These are phyloP conservation scores for Amoebophrya sp. DNA, from an alignment of 169 alveolate genomes.

Conservation along the genomic window DNA sequence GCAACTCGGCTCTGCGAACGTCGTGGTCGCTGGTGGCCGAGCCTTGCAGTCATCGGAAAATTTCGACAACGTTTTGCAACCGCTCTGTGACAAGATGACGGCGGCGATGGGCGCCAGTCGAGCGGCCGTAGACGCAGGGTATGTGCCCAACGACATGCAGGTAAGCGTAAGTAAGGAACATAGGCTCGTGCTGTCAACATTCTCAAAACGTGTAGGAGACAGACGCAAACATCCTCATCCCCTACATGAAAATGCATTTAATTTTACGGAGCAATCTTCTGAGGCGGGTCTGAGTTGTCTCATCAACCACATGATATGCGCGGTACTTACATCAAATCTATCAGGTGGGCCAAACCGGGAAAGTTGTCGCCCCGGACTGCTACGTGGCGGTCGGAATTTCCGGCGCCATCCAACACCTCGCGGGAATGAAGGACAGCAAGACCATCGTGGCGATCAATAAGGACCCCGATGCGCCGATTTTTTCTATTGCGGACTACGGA, in stretches of 20 bases:
- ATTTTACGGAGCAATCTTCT: not conserved
- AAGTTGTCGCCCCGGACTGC: slow-evolving; percentile 79
- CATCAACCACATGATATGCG: not conserved
- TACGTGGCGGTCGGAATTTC: slow-evolving; percentile 78
- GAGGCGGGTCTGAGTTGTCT: not conserved
- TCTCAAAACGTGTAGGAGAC: too few relatives aligned
- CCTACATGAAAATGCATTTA: not conserved
- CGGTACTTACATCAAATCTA: not conserved
- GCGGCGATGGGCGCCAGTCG: slow-evolving; percentile 68
- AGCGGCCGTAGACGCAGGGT: slow-evolving; percentile 73
- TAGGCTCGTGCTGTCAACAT: too few relatives aligned
- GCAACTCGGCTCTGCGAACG: slow-evolving; percentile 28
- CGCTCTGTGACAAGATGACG: slow-evolving; percentile 43
- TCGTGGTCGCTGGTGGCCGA: slow-evolving; percentile 45
- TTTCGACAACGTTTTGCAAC: slow-evolving; percentile 36
- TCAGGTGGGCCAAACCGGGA: slow-evolving; percentile 82
- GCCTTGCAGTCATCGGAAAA: slow-evolving; percentile 39
- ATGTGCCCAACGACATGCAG: slow-evolving; percentile 58
- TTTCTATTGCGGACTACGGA: slow-evolving; percentile 66
- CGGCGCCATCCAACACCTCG: slow-evolving; percentile 81
- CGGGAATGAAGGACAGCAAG: slow-evolving; percentile 60
- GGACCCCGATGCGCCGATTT: slow-evolving; percentile 52
- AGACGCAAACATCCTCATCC: not conserved
- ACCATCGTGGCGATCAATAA: slow-evolving; percentile 79
- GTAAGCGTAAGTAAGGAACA: not conserved